A percentile compares a stretch with the other conserved stretches of the same genome.
These are phyloP conservation scores for Clitopilus passeckerianus DNA, from an alignment of 768 basidiomycete species.

Conservation along the genomic window DNA sequence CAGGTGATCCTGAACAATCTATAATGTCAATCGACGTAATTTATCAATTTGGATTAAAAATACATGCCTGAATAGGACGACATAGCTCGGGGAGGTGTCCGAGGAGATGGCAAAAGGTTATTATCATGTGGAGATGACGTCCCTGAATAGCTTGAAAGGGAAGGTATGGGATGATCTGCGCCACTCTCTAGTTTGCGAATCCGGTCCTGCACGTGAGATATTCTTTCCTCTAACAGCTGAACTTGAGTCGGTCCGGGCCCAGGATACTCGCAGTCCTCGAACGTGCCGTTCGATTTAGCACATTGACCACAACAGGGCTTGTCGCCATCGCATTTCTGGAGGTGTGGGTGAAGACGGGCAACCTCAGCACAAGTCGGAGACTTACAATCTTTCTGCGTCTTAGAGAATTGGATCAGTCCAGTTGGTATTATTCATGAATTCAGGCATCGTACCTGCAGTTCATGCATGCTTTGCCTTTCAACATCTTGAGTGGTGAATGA, in stretches of 20 bases:
- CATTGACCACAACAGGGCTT: conserved; percentile 6
- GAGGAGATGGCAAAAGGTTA: background rate
- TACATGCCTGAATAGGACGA: background rate
- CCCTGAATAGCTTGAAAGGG: conserved; percentile 2
- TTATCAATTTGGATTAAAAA: background rate
- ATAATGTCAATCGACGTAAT: background rate
- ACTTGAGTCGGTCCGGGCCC: conserved; percentile 3
- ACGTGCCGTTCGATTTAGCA: conserved; percentile 2
- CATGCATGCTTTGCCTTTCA: background rate
- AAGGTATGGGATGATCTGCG: background rate
- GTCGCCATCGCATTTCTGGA: conserved; percentile 10
- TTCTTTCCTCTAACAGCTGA: conserved; percentile 8
- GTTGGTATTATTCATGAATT: no score
- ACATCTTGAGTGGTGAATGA: background rate
- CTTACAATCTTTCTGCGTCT: conserved; percentile 11
- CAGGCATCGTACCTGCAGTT: background rate
- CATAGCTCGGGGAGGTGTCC: background rate
- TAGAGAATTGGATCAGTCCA: background rate
- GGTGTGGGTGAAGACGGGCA: background rate
- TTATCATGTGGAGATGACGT: conserved; percentile 1
- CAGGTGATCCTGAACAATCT: background rate
- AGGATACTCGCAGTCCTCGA: conserved; percentile 12
- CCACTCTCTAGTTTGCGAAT: conserved; percentile 4
- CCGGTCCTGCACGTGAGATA: conserved; percentile 6
- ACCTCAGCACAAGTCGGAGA: background rate